phyloP scores from a whole-genome alignment of 345 rosid species.

The Odontarrhena argentea region DNA sequence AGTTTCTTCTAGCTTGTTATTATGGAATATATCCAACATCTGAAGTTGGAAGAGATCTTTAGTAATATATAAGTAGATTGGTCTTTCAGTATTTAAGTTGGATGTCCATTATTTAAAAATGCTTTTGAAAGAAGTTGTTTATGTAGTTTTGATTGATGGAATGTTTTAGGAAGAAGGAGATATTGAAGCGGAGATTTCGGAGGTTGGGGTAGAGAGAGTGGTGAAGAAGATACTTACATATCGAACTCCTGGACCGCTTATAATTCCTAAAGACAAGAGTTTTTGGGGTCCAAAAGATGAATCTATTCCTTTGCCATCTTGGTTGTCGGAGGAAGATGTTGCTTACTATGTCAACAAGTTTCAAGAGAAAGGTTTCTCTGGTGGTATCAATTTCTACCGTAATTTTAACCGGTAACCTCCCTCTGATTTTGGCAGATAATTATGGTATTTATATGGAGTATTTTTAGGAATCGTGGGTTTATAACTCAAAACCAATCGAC shows the following conservation, averaged over 20 bases:
- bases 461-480: too few relatives aligned
- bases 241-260: conserved; percentile 29
- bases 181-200: conserved; percentile 34
- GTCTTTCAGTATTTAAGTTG: too few relatives aligned
- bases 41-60: too few relatives aligned
- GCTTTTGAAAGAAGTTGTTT: background rate
- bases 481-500: too few relatives aligned
- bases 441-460: too few relatives aligned
- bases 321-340: conserved; percentile 40
- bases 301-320: conserved; percentile 28
- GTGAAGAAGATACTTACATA: conserved; percentile 29
- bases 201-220: conserved; percentile 38
- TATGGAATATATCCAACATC: too few relatives aligned
- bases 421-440: too few relatives aligned
- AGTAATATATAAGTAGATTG: too few relatives aligned
- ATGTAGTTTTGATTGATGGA: background rate
- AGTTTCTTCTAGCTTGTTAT: background rate
- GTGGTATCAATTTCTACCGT: conserved; percentile 41
- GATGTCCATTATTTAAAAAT: too few relatives aligned
- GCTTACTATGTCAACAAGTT: conserved; percentile 37
- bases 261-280: conserved; percentile 34
- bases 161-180: conserved; percentile 37
- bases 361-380: conserved; percentile 38
- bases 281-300: conserved; percentile 37
- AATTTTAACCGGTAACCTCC: conserved; percentile 29